phyloP scores from a whole-genome alignment of 2,329 filamentous ascomycete genomes.

The Colletotrichum eleusines region DNA sequence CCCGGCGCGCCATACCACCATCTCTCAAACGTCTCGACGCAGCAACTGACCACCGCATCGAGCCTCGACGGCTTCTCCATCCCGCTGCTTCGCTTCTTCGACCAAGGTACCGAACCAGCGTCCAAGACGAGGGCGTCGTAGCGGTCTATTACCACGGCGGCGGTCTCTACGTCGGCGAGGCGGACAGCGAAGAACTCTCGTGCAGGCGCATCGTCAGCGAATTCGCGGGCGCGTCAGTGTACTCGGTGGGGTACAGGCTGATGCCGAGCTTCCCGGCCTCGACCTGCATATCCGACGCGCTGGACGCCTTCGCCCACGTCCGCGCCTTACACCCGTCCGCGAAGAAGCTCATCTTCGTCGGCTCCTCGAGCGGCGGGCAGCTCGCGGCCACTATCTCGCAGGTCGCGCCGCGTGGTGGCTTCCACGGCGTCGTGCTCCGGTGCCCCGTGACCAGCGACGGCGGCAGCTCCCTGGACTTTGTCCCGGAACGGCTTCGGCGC shows the following conservation, averaged over 20 bases:
- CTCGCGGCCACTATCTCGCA: constrained; percentile 60
- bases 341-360: constrained; percentile 52
- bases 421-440: constrained; percentile 59
- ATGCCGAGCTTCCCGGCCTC: constrained; percentile 55
- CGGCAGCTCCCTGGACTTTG: constrained; percentile 51
- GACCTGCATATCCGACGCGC: constrained; percentile 57
- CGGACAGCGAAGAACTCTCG: constrained; percentile 62
- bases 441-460: constrained; percentile 62
- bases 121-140: constrained; percentile 43
- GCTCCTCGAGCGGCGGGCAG: constrained; percentile 63
- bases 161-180: constrained; percentile 60
- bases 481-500: constrained; percentile 52
- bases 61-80: constrained; percentile 50
- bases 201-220: constrained; percentile 57
- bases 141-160: constrained; percentile 64
- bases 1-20: constrained; percentile 52
- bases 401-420: constrained; percentile 42
- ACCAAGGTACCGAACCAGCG: background rate
- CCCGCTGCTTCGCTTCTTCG: constrained; percentile 48
- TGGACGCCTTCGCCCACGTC: constrained; percentile 52
- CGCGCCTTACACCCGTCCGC: constrained; percentile 28
- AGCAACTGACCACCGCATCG: constrained; percentile 49
- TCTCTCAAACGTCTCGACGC: constrained; percentile 51
- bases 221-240: constrained; percentile 50
- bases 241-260: constrained; percentile 61